These are phyloP conservation scores for Exophiala sp. DNA, from an alignment of 2,329 filamentous ascomycete species.

Conservation along the genomic window DNA sequence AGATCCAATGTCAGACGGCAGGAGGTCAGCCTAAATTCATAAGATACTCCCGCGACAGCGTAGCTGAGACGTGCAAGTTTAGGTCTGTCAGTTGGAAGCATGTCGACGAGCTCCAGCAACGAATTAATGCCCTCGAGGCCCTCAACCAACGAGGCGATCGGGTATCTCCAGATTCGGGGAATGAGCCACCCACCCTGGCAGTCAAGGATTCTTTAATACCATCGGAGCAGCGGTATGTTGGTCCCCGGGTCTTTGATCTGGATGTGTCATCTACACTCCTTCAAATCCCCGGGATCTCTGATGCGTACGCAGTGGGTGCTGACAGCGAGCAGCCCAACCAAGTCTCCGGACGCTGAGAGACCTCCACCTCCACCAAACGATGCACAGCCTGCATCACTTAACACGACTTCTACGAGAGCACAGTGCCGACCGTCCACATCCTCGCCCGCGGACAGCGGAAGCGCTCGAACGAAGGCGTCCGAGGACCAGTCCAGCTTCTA, in stretches of 20 bases:
- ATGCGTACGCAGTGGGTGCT: no score
- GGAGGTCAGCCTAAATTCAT: not conserved
- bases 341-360: no score
- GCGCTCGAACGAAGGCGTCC: not conserved
- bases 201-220: no score
- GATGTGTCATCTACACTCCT: no score
- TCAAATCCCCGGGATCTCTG: no score
- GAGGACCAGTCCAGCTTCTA: conserved; percentile 1
- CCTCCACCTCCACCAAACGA: no score
- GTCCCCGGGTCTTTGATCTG: no score
- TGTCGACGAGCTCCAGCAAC: conserved; percentile 5
- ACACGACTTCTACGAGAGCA: no score
- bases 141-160: not conserved
- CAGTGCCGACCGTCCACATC: no score
- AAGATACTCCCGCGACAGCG: not conserved
- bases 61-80: not conserved
- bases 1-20: conserved; percentile 1
- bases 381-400: no score
- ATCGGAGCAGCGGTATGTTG: not conserved
- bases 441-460: not conserved
- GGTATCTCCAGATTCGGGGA: not conserved
- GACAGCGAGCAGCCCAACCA: no score
- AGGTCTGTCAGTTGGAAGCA: conserved; percentile 4
- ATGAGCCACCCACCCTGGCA: no score
- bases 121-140: not conserved